phyloP scores from a whole-genome alignment of 75 land plant species.

The Cupressus sempervirens region DNA sequence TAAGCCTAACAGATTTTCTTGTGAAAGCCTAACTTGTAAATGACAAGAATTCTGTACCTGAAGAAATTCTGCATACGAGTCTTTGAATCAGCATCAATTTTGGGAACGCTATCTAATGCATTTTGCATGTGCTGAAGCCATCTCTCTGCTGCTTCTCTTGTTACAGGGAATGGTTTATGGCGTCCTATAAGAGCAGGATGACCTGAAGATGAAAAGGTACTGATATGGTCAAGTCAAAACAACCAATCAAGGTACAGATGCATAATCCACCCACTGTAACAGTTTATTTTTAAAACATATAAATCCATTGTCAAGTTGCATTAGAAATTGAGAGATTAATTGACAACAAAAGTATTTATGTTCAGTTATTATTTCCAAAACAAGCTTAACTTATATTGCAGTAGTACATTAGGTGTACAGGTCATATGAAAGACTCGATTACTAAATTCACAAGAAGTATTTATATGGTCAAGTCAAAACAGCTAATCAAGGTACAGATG shows the following conservation, averaged over 20 bases:
- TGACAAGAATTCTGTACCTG: constrained; percentile 36
- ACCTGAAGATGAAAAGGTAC: constrained; percentile 29
- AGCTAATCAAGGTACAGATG: not conserved
- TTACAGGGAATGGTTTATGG: constrained; percentile 82
- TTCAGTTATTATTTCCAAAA: too few relatives aligned
- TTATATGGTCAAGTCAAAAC: not conserved
- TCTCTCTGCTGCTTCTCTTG: constrained; percentile 82
- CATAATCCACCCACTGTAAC: not conserved
- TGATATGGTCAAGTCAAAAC: not conserved
- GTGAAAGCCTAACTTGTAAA: not conserved
- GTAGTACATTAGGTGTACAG: too few relatives aligned
- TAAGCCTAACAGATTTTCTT: not conserved
- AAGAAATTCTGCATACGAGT: constrained; percentile 81
- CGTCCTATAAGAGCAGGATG: constrained; percentile 95
- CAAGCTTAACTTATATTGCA: too few relatives aligned
- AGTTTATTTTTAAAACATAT: not conserved
- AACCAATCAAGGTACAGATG: not conserved
- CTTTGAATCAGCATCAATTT: constrained; percentile 81
- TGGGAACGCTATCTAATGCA: constrained; percentile 56
- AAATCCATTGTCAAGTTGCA: not conserved
- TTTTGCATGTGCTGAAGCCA: constrained; percentile 91
- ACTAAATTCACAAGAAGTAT: not conserved
- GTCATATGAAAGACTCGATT: too few relatives aligned
- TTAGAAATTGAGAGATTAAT: not conserved
- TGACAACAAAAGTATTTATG: not conserved